Evolutionary conservation across 768 basidiomycete species (phyloP), one percentile per base, ranked within the genome.

Genomic region (Lactifluus volemus): DNA sequence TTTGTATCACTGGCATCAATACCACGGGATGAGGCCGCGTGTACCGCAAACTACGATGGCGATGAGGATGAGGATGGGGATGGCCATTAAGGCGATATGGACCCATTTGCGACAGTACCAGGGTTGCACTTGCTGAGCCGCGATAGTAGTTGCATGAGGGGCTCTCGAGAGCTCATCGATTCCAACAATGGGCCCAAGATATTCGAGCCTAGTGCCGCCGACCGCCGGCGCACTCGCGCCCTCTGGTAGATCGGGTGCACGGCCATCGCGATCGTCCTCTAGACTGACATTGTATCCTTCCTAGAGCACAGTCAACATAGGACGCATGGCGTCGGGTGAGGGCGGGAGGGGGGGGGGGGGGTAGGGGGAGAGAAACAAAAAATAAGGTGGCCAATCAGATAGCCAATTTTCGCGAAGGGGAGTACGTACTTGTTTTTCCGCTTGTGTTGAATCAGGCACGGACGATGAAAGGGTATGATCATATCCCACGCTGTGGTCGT

Each of bases 11-110:
- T n/a, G n/a, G n/a, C n/a, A n/a, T n/a, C n/a, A n/a, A n/a, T n/a
- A n/a, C n/a, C n/a, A n/a, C n/a, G n/a, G n/a, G n/a, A 77, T 78
- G 12, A 78, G 83, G 21, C 82, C 84, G 1, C 84, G 83, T 0
- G 76, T 82, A 29, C 83, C 84, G 0, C 83, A 84, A 8, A 85
- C 76, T 2, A 80, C 73, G 1, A 77, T 83, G 1, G 71, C 83
- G 47, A 85, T 55, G 53, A 82, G 61, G 32, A 82, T 66, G 45
- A 84, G 34, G n/a, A n/a, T n/a, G n/a, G n/a, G n/a, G n/a, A n/a
- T n/a, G 2, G 66, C 69, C 15, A 72, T 64, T 54, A 81, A 44
- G 57, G 70, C 60, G 17, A 80, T 67, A 55, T 70, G 65, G 42
- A 81, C 81, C 17, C 74, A 78, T 34, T 67, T 76, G 25, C 72